Base-by-base conservation (phyloP, 345 rosid genomes). In the Hirschfeldia incana region DNA sequence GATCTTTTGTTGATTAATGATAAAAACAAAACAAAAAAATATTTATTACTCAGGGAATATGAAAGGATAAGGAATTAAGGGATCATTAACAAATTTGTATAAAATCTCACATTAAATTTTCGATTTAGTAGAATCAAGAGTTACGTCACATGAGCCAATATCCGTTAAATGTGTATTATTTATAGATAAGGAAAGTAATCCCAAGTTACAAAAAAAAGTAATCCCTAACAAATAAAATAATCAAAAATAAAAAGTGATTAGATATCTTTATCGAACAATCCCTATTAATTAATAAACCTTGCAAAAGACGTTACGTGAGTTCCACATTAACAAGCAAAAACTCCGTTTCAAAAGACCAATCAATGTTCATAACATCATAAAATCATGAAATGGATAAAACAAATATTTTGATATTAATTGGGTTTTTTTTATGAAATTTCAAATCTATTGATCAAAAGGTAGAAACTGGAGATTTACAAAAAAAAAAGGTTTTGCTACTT, bases 211-310 rank as follows among this genome's bases (percentile, higher is more conserved):
- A 8, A 37, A 37, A 8, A 37, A 37, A 37, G 37, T 36, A 39
- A 39, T 39, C 12, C 44, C 9, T 8, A 49, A 12, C 4, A 33
- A 57, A 53, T 53, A 8, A 26, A 58, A 58, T 17, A 21, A 58
- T 26, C 6, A 16, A 51, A 51, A n/a, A 12, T 9, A 39, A 7
- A 28, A 58, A 42, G 58, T 60, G 60, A 59, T 4, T 15, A 39
- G 6, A 58, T 59, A 77, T 62, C 21, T 21, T 69, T 62, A 77
- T 78, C 81, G 49, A 64, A 29, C 11, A 57, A 7, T n/a, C 60
- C 58, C 71, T 12, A 49, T 16, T 49, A 49, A 49, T 49, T 65
- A 17, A 7, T 39, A 71, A 37, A 33, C 33, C 81, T 66, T 72
- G 73, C 16, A 0, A 72, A 44, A 30, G 15, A 78, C 51, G 61